A percentile compares a stretch with the other conserved stretches of the same genome.
Evolutionary conservation across 1,284 basidiomycete species (phyloP).

Genomic region (Papiliotrema nemorosa): DNA sequence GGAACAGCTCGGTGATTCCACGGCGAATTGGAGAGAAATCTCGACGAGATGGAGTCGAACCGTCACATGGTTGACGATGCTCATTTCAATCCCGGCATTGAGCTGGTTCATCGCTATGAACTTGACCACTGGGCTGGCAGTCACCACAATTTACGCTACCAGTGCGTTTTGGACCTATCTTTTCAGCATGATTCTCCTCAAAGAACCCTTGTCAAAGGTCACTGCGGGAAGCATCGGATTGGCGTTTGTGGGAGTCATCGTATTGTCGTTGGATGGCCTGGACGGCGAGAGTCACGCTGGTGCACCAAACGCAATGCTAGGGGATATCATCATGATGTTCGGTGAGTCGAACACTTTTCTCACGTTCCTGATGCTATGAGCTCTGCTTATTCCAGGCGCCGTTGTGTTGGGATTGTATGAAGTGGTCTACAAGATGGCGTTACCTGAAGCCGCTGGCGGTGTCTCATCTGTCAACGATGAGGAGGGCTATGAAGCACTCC

Average conservation of each 20-base stretch:
- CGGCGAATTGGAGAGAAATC: conserved; percentile 28
- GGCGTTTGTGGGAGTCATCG: conserved; percentile 45
- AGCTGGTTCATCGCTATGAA: conserved; percentile 43
- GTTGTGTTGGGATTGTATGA: conserved; percentile 48
- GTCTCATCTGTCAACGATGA: conserved; percentile 3
- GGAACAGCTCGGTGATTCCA: conserved; percentile 16
- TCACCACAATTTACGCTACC: conserved; percentile 45
- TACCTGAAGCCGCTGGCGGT: conserved; percentile 44
- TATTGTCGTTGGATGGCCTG: conserved; percentile 39
- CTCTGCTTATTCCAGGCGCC: conserved; percentile 27
- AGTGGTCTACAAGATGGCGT: conserved; percentile 48
- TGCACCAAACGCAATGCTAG: conserved; percentile 29
- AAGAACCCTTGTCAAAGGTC: conserved; percentile 33
- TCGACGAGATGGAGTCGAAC: conserved; percentile 18
- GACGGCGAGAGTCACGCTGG: conserved; percentile 12
- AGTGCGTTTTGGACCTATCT: conserved; percentile 40
- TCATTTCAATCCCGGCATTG: conserved; percentile 37
- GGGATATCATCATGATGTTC: conserved; percentile 47
- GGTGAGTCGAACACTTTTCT: conserved; percentile 18
- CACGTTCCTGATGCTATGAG: background rate
- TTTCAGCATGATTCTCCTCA: conserved; percentile 43
- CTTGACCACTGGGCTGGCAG: conserved; percentile 36
- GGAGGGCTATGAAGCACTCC: background rate
- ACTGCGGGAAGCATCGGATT: conserved; percentile 40
- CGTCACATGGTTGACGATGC: conserved; percentile 30